phyloP scores from a whole-genome alignment of 805 yeast genomes.

The Pichia phayaonensis region DNA sequence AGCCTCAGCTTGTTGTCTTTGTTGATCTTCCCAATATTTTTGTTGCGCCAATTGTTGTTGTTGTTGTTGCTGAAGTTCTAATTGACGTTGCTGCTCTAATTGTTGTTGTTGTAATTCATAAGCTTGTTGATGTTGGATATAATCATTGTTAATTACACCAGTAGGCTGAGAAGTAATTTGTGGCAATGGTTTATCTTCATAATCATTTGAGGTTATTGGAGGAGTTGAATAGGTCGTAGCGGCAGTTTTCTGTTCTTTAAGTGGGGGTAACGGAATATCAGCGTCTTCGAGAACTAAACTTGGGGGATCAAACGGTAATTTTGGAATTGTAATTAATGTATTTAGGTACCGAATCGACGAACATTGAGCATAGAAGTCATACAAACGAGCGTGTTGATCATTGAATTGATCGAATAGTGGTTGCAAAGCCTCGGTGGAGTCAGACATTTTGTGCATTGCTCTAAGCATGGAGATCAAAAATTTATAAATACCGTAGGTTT shows the following conservation, averaged over 20 bases:
- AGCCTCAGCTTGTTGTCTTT: constrained; percentile 56
- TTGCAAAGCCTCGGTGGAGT: constrained; percentile 66
- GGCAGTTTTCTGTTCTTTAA: constrained; percentile 15
- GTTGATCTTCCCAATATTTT: constrained; percentile 67
- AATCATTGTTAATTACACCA: constrained; percentile 35
- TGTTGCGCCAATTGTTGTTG: constrained; percentile 65
- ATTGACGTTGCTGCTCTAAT: constrained; percentile 54
- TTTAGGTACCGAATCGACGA: constrained; percentile 76
- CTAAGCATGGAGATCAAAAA: constrained; percentile 85
- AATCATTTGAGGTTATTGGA: constrained; percentile 29
- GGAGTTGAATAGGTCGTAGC: constrained; percentile 14
- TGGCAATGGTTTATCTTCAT: neutral
- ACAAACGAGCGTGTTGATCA: constrained; percentile 60
- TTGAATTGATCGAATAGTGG: constrained; percentile 67
- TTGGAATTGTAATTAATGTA: constrained; percentile 73
- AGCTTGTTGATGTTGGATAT: constrained; percentile 41
- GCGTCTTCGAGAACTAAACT: constrained; percentile 43
- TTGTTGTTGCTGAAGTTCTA: constrained; percentile 59
- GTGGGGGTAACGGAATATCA: constrained; percentile 29
- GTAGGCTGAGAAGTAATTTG: constrained; percentile 44
- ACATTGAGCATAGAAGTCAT: constrained; percentile 86
- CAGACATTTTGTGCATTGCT: constrained; percentile 70
- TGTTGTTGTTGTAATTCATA: constrained; percentile 53
- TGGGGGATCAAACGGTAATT: constrained; percentile 53
- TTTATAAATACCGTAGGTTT: constrained; percentile 87